These are phyloP conservation scores for Gardenia jasminoides DNA, from an alignment of 257 asterid species.

Conservation along the genomic window DNA sequence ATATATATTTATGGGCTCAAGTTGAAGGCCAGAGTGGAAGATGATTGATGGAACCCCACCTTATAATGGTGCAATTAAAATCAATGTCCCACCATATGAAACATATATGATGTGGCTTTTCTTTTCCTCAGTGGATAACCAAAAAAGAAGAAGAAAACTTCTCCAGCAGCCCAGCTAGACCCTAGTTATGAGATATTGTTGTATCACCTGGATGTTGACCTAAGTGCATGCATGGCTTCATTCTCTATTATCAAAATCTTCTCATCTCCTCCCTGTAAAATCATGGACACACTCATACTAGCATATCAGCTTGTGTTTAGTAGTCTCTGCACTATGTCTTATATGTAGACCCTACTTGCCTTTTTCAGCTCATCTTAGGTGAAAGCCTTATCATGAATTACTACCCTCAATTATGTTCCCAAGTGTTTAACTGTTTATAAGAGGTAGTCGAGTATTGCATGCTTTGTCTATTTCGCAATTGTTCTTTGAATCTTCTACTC, in stretches of 20 bases:
- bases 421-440: neutral
- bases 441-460: neutral
- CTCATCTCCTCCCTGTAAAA: neutral
- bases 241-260: neutral
- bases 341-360: neutral
- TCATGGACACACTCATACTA: neutral
- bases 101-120: constrained; percentile 22
- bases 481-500: neutral
- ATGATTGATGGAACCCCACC: constrained; percentile 83
- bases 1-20: constrained; percentile 5
- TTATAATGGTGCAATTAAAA: constrained; percentile 63
- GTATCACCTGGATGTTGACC: constrained; percentile 64
- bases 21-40: constrained; percentile 44
- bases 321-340: neutral
- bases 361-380: neutral
- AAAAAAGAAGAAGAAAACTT: constrained; percentile 16
- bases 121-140: constrained; percentile 41
- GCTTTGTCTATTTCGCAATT: neutral
- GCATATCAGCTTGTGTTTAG: neutral
- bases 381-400: neutral
- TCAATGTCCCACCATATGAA: constrained; percentile 49
- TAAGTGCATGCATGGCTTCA: constrained; percentile 18
- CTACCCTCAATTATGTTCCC: neutral
- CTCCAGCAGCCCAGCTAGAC: constrained; percentile 26
- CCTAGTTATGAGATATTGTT: constrained; percentile 39